A percentile compares a stretch with the other conserved stretches of the same genome.
Conservation (phyloP, 257 asterid genomes). For the Solanum chilense region DNA sequence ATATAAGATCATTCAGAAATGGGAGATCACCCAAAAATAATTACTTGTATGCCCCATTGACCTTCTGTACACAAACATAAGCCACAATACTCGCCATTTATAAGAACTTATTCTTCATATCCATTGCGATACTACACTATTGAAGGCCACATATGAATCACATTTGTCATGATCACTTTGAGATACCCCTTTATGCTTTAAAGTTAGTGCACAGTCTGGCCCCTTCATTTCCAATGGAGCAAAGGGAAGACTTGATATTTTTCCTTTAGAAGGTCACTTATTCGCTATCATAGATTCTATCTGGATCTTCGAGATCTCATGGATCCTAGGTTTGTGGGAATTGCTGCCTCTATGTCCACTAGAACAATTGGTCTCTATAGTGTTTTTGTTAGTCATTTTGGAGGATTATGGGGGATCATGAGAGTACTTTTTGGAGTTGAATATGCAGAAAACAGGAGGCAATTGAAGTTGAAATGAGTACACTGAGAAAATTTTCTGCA, state of each 20-base stretch:
- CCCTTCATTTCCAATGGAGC: neutral
- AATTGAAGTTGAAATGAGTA: neutral
- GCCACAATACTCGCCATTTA: neutral
- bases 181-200: neutral
- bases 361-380: neutral
- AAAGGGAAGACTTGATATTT: neutral
- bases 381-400: neutral
- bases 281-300: neutral
- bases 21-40: neutral
- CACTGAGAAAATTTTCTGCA: no score
- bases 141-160: neutral
- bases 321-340: neutral
- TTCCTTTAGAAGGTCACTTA: neutral
- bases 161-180: neutral
- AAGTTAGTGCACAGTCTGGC: neutral
- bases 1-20: neutral
- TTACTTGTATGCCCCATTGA: neutral
- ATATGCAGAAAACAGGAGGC: neutral
- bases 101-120: neutral
- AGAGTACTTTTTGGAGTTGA: neutral
- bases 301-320: neutral
- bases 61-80: neutral
- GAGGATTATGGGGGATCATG: neutral
- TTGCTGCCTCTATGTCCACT: neutral
- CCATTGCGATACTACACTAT: neutral